A percentile compares a stretch with the other conserved stretches of the same genome.
phyloP scores from a whole-genome alignment of 305 asterid genomes.

The Lippia alba region DNA sequence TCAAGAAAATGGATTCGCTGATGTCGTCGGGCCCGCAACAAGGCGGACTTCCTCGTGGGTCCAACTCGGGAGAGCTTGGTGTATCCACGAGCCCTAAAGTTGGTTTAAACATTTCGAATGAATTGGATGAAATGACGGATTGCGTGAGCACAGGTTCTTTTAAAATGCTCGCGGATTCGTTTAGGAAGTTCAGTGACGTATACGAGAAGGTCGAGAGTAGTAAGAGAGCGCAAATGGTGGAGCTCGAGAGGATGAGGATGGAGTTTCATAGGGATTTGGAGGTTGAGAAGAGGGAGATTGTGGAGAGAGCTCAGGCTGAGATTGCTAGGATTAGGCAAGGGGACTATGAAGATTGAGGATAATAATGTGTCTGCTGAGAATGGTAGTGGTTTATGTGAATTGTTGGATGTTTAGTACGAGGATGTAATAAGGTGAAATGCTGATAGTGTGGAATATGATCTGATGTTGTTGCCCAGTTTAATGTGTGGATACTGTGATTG shows the following conservation, averaged over 20 bases:
- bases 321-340: constrained; percentile 70
- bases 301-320: constrained; percentile 82
- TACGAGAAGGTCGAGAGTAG: constrained; percentile 80
- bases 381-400: constrained; percentile 38
- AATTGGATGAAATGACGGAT: constrained; percentile 80
- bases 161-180: constrained; percentile 73
- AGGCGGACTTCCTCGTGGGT: constrained; percentile 71
- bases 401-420: not conserved
- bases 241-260: constrained; percentile 87
- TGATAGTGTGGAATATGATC: no score
- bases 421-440: no score
- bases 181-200: constrained; percentile 65
- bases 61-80: constrained; percentile 83
- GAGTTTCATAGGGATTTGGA: constrained; percentile 84
- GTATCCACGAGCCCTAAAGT: constrained; percentile 61
- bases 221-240: constrained; percentile 77
- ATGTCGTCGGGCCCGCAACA: constrained; percentile 50
- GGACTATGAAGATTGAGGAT: constrained; percentile 49
- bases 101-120: constrained; percentile 60
- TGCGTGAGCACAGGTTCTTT: constrained; percentile 64
- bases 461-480: no score
- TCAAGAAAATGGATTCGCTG: constrained; percentile 74
- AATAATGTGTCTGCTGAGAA: constrained; percentile 46
- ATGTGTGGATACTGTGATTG: not conserved
- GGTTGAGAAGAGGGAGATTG: constrained; percentile 68